Evolutionary conservation across 1,139 yeast genomes (phyloP).

Genomic region (Saccharomyces hybrid): DNA sequence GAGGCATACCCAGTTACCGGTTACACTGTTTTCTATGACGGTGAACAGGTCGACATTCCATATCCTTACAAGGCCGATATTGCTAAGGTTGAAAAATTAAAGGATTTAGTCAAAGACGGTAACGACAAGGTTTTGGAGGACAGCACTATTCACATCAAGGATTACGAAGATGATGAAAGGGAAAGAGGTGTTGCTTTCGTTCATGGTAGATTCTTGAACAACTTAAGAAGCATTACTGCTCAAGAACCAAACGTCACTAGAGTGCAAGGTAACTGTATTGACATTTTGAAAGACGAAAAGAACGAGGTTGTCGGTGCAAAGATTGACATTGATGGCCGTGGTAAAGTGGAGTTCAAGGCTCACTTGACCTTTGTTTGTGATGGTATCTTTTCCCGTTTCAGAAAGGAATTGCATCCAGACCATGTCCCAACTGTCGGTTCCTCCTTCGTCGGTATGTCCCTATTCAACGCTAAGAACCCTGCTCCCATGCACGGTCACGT

Average conservation of each 20-base stretch:
- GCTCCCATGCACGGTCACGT: slow-evolving; percentile 80
- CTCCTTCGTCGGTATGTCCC: slow-evolving; percentile 77
- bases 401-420: slow-evolving; percentile 56
- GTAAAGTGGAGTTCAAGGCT: slow-evolving; percentile 40
- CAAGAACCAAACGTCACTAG: slow-evolving; percentile 64
- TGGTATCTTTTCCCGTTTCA: slow-evolving; percentile 89
- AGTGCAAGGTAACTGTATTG: slow-evolving; percentile 73
- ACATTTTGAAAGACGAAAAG: slow-evolving; percentile 45
- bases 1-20: slow-evolving; percentile 76
- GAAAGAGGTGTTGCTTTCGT: slow-evolving; percentile 83
- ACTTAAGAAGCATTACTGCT: slow-evolving; percentile 64
- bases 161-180: slow-evolving; percentile 53
- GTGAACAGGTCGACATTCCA: slow-evolving; percentile 48
- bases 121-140: slow-evolving; percentile 49
- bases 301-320: slow-evolving; percentile 62
- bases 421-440: slow-evolving; percentile 65
- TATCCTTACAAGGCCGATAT: slow-evolving; percentile 60
- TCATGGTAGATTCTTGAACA: slow-evolving; percentile 80
- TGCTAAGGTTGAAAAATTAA: slow-evolving; percentile 42
- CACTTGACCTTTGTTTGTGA: slow-evolving; percentile 76
- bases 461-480: slow-evolving; percentile 67
- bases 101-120: slow-evolving; percentile 45
- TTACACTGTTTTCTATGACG: slow-evolving; percentile 65
- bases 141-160: slow-evolving; percentile 39
- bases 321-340: slow-evolving; percentile 35